Evolutionary conservation across 345 rosid genomes (phyloP).

Genomic region (Eucalyptus victrix): DNA sequence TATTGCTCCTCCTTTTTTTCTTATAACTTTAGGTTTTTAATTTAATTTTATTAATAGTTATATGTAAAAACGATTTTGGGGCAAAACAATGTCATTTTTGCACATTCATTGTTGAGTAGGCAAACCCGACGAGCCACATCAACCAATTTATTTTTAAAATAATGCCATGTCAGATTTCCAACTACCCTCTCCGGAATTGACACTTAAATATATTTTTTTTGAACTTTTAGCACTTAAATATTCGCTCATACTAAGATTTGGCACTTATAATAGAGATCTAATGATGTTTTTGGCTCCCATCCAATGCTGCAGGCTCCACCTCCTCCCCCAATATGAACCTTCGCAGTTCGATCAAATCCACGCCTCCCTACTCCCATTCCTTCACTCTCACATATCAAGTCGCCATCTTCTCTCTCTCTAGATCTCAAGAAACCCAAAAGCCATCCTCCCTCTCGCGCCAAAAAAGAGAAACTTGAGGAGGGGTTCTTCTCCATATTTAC

Average conservation of each 20-base stretch:
- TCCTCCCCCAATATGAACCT: constrained; percentile 27
- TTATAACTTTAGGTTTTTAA: too few species aligned
- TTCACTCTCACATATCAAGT: not conserved
- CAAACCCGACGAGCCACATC: fast-evolving
- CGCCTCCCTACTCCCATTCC: not conserved
- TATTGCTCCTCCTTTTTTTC: too few species aligned
- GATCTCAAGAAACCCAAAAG: not conserved
- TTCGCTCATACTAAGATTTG: too few species aligned
- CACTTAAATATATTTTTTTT: too few species aligned
- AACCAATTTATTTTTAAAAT: too few species aligned
- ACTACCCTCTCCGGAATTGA: fast-evolving
- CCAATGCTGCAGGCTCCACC: constrained; percentile 19
- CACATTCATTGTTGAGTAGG: too few species aligned
- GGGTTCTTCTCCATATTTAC: not conserved
- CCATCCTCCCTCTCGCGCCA: not conserved
- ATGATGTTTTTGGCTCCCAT: not conserved
- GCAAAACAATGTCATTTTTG: too few species aligned
- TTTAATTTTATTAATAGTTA: too few species aligned
- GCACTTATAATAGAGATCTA: not conserved
- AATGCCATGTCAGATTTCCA: fast-evolving
- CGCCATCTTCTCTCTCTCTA: not conserved
- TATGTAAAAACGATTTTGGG: too few species aligned
- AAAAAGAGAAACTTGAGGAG: not conserved
- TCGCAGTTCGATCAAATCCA: constrained; percentile 39
- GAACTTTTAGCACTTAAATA: too few species aligned